phyloP scores from a whole-genome alignment of 345 rosid species.

The Litchi chinensis region DNA sequence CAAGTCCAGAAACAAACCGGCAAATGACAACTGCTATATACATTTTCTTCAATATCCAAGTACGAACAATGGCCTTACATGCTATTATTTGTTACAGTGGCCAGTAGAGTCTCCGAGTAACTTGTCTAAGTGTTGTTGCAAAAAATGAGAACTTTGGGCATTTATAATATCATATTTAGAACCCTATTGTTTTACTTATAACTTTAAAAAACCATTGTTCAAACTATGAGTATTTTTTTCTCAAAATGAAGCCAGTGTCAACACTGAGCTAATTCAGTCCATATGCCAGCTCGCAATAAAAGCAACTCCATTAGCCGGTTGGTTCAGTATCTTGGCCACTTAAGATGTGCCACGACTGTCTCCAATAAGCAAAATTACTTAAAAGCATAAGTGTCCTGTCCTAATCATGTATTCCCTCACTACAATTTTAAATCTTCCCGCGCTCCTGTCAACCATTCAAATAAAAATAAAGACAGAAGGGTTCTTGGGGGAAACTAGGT shows the following conservation, averaged over 20 bases:
- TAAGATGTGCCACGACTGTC: background rate
- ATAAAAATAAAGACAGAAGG: background rate
- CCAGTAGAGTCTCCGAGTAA: background rate
- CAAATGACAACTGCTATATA: background rate
- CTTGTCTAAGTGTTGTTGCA: background rate
- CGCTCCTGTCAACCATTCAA: background rate
- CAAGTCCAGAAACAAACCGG: background rate
- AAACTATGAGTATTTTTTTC: background rate
- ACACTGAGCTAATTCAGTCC: slow-evolving; percentile 2
- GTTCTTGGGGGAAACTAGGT: background rate
- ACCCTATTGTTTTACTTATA: background rate
- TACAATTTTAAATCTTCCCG: background rate
- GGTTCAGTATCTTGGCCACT: background rate
- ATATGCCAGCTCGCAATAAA: background rate
- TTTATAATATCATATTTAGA: background rate
- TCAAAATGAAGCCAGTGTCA: background rate
- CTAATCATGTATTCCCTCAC: background rate
- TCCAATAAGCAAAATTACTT: background rate
- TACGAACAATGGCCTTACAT: background rate
- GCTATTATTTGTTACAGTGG: background rate
- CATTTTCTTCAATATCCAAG: background rate
- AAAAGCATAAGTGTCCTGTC: background rate
- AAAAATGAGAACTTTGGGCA: background rate
- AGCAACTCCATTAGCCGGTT: background rate
- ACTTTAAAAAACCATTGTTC: background rate